Base-by-base conservation (phyloP, 2,329 filamentous ascomycete genomes). In the Calonectria pseudoreteaudii region DNA sequence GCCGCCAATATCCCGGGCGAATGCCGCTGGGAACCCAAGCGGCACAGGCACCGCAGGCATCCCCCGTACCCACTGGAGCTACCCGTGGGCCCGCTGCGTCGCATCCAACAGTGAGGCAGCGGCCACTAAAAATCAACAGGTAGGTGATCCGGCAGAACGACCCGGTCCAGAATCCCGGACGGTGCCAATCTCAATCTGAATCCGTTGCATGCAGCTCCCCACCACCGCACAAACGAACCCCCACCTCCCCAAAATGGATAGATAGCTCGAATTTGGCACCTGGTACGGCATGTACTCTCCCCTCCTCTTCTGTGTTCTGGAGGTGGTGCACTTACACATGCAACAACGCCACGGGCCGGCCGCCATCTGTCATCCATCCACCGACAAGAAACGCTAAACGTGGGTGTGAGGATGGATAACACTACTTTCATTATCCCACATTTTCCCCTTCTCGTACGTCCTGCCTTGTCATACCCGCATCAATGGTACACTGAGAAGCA, bases 361-460 rank as follows among this genome's bases (percentile, higher is more conserved):
- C 56, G 66, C 70, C 49, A 62, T 64, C 44, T 67, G 56, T 70
- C 56, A 78, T 70, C 78, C 76, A 80, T 74, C 78, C 77, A 80
- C 70, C 71, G 71, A 70, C 73, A 74, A 62, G 56, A 67, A 71
- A 64, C 62, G 69, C 69, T 70, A 77, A 78, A 80, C 68, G 73
- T 80, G 77, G 71, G 73, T 74, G 56, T 77, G 73, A 73, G 68
- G 68, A 74, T 60, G 73, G 68, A 73, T 71, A 66, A 68, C 68
- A 58, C 28, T 49, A 28, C 67, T 28, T 70, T 26, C 30, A 56
- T 50, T 50, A 62, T 62, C 34, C 34, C 28, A 56, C 65, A 67
- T 66, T 71, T 70, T 50, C 56, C 66, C 58, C 31, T 26, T 73
- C 30, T 36, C 18, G 56, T 38, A 56, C 34, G 41, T 34, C 44